Evolutionary conservation across 768 basidiomycete genomes (phyloP), one percentile per base, ranked within the genome.

Genomic region (Hericium alpestre): DNA sequence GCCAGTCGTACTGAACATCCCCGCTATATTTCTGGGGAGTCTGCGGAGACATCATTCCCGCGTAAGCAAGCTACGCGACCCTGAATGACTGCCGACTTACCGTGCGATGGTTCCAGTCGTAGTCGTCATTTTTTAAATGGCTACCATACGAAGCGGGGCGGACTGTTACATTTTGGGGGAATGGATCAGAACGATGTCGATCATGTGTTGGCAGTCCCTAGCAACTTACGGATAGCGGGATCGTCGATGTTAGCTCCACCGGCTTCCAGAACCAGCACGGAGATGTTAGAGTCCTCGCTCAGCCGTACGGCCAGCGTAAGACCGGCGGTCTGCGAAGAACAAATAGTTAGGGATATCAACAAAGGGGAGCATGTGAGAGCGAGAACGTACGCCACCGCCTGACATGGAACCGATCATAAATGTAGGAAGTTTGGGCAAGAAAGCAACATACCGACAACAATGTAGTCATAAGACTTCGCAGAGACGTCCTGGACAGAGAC

Each of bases 291-390:
- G 56, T 83, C 74, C 65, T 84, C 84, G 4, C 75, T 77, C 15
- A 86, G 66, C 16, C 84, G 75, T 1, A 80, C 71, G 13, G 82
- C 84, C 10, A 84, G 71, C 11, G 79, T 82, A 60, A 80, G 83
- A 16, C 84, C 84, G 4, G 82, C 75, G 4, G 81, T 83, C 49
- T 51, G 49, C 4, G 32, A 10, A 10, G 23, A 6, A 25, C 32
- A 10, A 16, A 18, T 27, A 10, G 25, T 11, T 23, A 27, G 18
- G 10, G 9, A 16, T 23, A 51, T 18, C 7, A 51, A 22, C 13
- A 7, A 50, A 15, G 22, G 16, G 32, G 32, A 8, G 20, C 9
- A 7, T 32, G 32, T 3, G 49, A 20, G 20, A 51, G 25, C 25
- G 25, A 25, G 22, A 16, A 37, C 18, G 13, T 23, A 37, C 8